A percentile compares a stretch with the other conserved stretches of the same genome.
Conservation (phyloP, 192 early-diverging fungal species). For the Neocallimastix lanati region DNA sequence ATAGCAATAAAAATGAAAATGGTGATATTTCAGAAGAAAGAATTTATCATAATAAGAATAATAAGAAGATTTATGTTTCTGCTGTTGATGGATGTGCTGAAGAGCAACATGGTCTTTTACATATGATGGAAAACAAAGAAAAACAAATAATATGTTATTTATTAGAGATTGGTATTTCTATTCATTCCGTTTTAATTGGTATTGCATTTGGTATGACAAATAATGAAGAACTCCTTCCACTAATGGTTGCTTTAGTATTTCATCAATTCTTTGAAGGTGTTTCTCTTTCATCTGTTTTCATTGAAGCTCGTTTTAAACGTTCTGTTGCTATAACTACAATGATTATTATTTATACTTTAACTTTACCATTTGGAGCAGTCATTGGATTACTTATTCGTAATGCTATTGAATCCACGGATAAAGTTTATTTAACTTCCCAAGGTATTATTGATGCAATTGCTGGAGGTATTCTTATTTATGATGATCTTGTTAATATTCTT, state of each 20-base stretch:
- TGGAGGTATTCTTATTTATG: too few relatives aligned
- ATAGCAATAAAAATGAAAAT: too few relatives aligned
- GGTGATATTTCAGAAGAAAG: too few relatives aligned
- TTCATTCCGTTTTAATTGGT: too few relatives aligned
- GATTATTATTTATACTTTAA: constrained; percentile 37
- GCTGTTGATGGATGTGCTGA: too few relatives aligned
- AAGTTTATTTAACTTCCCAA: constrained; percentile 34
- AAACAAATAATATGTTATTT: constrained; percentile 15
- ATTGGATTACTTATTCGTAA: constrained; percentile 58
- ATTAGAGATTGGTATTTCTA: constrained; percentile 57
- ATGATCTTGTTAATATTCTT: too few relatives aligned
- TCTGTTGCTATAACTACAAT: constrained; percentile 11
- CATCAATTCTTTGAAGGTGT: constrained; percentile 66
- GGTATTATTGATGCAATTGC: constrained; percentile 74
- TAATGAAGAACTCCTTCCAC: constrained; percentile 25
- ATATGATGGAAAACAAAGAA: too few relatives aligned
- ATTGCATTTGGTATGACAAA: too few relatives aligned
- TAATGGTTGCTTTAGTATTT: constrained; percentile 50
- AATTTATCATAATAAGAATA: too few relatives aligned
- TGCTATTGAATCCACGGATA: constrained; percentile 31
- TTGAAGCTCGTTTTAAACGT: constrained; percentile 31
- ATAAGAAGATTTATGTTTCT: too few relatives aligned
- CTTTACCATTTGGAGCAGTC: constrained; percentile 65
- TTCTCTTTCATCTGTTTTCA: too few relatives aligned
- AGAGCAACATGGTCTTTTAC: too few relatives aligned